phyloP scores from a whole-genome alignment of 2,329 filamentous ascomycete genomes.

The Clonostachys chloroleuca region DNA sequence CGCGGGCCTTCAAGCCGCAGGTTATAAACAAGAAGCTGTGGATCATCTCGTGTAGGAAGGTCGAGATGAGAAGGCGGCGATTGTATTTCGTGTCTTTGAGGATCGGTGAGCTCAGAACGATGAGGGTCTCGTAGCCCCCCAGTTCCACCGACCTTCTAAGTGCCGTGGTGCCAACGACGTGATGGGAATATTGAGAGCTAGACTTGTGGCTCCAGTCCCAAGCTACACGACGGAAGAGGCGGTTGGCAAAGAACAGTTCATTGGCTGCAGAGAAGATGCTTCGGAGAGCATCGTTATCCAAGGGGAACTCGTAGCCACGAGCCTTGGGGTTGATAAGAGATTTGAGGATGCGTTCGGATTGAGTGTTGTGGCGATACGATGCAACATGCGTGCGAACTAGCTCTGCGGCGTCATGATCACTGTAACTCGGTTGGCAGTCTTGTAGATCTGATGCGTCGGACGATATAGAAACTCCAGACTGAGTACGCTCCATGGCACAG shows the following conservation, averaged over 20 bases:
- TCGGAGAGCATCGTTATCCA: constrained; percentile 53
- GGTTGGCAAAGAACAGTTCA: constrained; percentile 57
- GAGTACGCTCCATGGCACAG: constrained; percentile 38
- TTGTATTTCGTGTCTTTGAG: constrained; percentile 52
- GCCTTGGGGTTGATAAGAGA: constrained; percentile 44
- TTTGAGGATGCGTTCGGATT: constrained; percentile 52
- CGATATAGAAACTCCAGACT: constrained; percentile 42
- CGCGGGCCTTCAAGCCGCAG: constrained; percentile 52
- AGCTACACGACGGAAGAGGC: constrained; percentile 49
- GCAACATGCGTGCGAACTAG: constrained; percentile 43
- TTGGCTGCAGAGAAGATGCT: constrained; percentile 58
- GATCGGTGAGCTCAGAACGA: constrained; percentile 56
- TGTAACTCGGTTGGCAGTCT: constrained; percentile 13
- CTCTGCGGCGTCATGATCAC: constrained; percentile 41
- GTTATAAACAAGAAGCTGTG: constrained; percentile 62
- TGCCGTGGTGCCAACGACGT: constrained; percentile 60
- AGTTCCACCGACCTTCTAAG: constrained; percentile 39
- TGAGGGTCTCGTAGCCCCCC: constrained; percentile 57
- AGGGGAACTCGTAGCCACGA: constrained; percentile 25
- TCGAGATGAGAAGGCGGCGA: constrained; percentile 56
- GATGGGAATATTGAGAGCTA: constrained; percentile 42
- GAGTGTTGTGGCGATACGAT: constrained; percentile 39
- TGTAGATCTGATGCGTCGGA: constrained; percentile 29
- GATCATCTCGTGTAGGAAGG: constrained; percentile 63
- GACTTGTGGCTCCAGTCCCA: constrained; percentile 58